Percentiles rank a stretch among this genome's conserved stretches.
phyloP scores from a whole-genome alignment of 2,329 filamentous ascomycete species.

The Sporothrix euskadiensis region DNA sequence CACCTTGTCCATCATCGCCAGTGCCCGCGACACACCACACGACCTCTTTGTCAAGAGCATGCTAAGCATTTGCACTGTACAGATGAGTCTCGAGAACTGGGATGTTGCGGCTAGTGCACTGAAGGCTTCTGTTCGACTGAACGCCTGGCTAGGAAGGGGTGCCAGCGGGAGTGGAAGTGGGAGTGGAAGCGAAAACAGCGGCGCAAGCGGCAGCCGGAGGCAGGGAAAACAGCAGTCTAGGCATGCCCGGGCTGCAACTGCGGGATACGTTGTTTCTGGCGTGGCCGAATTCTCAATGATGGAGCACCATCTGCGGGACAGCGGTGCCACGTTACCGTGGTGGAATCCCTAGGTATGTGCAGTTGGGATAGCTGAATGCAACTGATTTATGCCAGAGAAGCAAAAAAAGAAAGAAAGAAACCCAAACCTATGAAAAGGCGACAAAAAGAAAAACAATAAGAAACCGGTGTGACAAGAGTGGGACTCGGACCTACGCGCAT shows the following conservation, averaged over 20 bases:
- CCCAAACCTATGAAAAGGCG: too few relatives aligned
- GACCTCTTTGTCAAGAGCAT: conserved; percentile 51
- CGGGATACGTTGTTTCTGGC: neutral
- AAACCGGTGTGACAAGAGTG: neutral
- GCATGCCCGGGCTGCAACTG: neutral
- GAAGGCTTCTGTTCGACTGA: conserved; percentile 43
- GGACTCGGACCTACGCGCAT: conserved; percentile 7
- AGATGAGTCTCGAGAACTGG: conserved; percentile 53
- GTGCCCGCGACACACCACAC: conserved; percentile 43
- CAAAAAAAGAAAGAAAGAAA: neutral
- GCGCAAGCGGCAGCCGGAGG: neutral
- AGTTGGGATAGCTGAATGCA: neutral
- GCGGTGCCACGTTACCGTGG: neutral
- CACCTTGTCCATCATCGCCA: conserved; percentile 44
- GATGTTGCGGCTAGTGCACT: conserved; percentile 45
- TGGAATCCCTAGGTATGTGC: neutral
- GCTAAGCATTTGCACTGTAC: conserved; percentile 47
- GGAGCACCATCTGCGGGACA: conserved; percentile 4
- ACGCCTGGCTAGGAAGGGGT: conserved; percentile 44
- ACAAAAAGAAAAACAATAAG: neutral
- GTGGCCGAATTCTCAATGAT: neutral
- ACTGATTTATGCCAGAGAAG: neutral
- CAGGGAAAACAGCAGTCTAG: neutral
- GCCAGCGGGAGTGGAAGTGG: neutral
- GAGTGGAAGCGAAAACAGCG: neutral